Conservation (phyloP, 1,284 basidiomycete species). For the Malassezia sp. region DNA sequence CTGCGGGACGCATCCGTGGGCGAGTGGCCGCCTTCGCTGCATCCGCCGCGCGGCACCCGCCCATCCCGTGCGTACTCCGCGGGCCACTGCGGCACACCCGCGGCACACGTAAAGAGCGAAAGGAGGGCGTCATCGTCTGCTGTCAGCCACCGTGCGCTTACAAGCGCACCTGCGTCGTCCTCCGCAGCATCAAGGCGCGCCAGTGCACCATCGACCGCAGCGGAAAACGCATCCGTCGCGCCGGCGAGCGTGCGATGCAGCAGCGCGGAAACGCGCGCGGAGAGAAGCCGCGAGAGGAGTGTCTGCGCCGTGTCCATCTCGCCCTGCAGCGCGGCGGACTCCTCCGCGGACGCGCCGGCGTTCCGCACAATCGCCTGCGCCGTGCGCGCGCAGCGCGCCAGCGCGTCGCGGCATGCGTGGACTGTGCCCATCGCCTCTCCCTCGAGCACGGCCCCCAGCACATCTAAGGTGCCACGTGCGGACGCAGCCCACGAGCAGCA, state of each 20-base stretch:
- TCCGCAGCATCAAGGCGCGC: too few relatives aligned
- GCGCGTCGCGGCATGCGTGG: neutral
- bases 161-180: too few relatives aligned
- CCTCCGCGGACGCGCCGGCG: too few relatives aligned
- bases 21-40: too few relatives aligned
- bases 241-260: conserved; percentile 2
- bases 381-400: neutral
- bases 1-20: too few relatives aligned
- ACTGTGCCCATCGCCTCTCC: conserved; percentile 4
- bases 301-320: neutral
- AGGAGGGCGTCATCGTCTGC: too few relatives aligned
- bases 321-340: neutral
- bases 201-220: neutral
- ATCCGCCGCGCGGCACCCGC: too few relatives aligned
- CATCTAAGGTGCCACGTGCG: neutral
- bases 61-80: too few relatives aligned
- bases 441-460: neutral
- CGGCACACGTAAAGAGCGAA: too few relatives aligned
- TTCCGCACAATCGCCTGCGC: neutral
- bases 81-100: too few relatives aligned
- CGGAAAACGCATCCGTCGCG: neutral
- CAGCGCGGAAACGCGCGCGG: neutral
- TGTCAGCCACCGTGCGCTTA: too few relatives aligned
- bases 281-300: conserved; percentile 2
- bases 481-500: neutral